These are phyloP conservation scores for Zostera marina DNA, from an alignment of 116 monocot genomes.

Conservation along the genomic window DNA sequence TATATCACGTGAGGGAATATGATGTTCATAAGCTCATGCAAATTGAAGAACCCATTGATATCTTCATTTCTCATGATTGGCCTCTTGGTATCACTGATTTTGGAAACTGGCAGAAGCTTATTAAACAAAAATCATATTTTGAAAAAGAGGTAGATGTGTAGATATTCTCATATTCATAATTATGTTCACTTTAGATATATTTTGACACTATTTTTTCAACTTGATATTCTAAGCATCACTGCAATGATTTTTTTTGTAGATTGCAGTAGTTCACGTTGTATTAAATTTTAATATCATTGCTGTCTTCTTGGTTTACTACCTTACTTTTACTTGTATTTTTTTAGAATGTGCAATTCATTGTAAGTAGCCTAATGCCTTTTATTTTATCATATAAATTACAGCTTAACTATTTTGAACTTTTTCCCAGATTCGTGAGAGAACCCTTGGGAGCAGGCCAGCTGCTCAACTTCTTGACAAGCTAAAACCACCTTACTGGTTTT, in stretches of 20 bases:
- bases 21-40: conserved; percentile 88
- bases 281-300: too few relatives aligned
- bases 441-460: conserved; percentile 74
- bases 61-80: conserved; percentile 98
- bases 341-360: too few relatives aligned
- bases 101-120: conserved; percentile 68
- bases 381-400: background rate
- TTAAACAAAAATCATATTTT: conserved; percentile 41
- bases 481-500: conserved; percentile 79
- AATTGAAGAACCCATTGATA: conserved; percentile 71
- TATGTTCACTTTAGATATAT: background rate
- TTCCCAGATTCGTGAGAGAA: conserved; percentile 51
- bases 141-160: conserved; percentile 44
- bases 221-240: too few relatives aligned
- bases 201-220: too few relatives aligned
- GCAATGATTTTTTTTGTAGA: too few relatives aligned
- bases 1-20: conserved; percentile 90
- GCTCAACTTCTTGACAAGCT: conserved; percentile 57
- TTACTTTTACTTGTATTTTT: too few relatives aligned
- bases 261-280: too few relatives aligned
- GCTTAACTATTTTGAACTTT: background rate
- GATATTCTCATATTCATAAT: background rate
- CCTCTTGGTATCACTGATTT: conserved; percentile 89
- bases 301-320: too few relatives aligned
- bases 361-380: background rate